Evolutionary conservation across 805 yeast genomes (phyloP).

Genomic region (Vanderwaltozyma verrucispora): DNA sequence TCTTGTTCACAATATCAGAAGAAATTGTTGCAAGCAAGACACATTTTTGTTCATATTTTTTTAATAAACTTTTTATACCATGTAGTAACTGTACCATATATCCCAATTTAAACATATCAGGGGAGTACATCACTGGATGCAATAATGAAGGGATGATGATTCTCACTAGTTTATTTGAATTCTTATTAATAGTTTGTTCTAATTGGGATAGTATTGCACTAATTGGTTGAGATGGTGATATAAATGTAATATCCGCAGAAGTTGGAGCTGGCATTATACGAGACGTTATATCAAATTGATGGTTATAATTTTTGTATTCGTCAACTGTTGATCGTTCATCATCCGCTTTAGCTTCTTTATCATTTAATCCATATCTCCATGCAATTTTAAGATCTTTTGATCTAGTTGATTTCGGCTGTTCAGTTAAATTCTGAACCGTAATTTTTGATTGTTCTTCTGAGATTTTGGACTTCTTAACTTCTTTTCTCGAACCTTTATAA

Average conservation of each 20-base stretch:
- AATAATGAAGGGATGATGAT: constrained; percentile 66
- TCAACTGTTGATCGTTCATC: constrained; percentile 12
- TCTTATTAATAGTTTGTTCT: constrained; percentile 33
- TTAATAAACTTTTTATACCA: constrained; percentile 43
- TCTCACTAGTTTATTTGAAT: constrained; percentile 43
- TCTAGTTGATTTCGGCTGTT: constrained; percentile 20
- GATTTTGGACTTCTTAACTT: constrained; percentile 51
- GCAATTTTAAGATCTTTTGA: constrained; percentile 67
- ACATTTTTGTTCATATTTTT: constrained; percentile 36
- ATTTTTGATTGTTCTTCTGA: constrained; percentile 48
- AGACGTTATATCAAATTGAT: constrained; percentile 70
- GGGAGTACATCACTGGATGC: constrained; percentile 65
- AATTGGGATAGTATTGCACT: constrained; percentile 33
- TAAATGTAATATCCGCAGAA: constrained; percentile 46
- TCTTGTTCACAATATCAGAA: constrained; percentile 47
- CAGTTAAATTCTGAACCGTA: constrained; percentile 56
- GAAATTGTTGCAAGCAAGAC: constrained; percentile 48
- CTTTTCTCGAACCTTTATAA: constrained; percentile 58
- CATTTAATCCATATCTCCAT: constrained; percentile 74
- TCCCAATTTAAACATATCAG: constrained; percentile 35
- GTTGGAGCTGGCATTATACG: constrained; percentile 58
- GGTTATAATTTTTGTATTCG: constrained; percentile 43
- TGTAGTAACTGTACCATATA: constrained; percentile 52
- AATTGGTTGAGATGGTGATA: constrained; percentile 32
- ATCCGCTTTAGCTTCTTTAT: constrained; percentile 10